Conservation (phyloP, 139 green algal genomes). For the Ulvella scutata region DNA sequence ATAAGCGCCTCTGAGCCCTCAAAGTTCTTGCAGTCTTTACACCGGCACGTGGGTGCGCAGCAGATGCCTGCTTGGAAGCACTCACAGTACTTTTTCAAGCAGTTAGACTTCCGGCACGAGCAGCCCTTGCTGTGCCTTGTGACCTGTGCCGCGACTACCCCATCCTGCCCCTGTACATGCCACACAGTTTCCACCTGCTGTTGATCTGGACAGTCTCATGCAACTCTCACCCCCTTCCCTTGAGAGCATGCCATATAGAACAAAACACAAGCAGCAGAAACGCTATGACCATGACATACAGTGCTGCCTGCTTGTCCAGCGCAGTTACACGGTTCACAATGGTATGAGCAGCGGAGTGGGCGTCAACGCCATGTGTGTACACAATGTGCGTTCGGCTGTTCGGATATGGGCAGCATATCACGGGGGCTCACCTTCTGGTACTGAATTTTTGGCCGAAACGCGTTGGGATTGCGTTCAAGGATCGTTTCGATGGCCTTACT, state of each 20-base stretch:
- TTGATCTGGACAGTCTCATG: too few relatives aligned
- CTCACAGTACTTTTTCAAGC: not conserved
- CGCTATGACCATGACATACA: too few relatives aligned
- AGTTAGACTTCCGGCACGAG: not conserved
- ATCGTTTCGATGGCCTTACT: constrained; percentile 69
- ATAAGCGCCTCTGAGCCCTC: not conserved
- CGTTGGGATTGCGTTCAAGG: constrained; percentile 75
- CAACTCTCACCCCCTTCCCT: too few relatives aligned
- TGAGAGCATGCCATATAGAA: too few relatives aligned
- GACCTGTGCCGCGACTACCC: not conserved
- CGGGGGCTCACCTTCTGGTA: constrained; percentile 9
- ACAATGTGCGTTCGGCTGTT: too few relatives aligned
- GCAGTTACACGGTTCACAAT: too few relatives aligned
- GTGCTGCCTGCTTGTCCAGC: too few relatives aligned
- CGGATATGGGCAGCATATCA: too few relatives aligned
- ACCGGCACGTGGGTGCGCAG: not conserved
- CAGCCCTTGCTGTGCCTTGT: constrained; percentile 1
- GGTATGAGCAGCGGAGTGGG: too few relatives aligned
- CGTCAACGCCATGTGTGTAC: too few relatives aligned
- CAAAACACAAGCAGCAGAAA: too few relatives aligned
- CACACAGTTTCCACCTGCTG: too few relatives aligned
- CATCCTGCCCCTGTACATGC: not conserved
- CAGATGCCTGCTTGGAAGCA: constrained; percentile 1
- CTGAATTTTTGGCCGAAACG: constrained; percentile 80
- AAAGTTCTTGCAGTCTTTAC: not conserved